Evolutionary conservation across 2,329 filamentous ascomycete genomes (phyloP), one percentile per base, ranked within the genome.

Genomic region (Aspergillus glaucus): DNA sequence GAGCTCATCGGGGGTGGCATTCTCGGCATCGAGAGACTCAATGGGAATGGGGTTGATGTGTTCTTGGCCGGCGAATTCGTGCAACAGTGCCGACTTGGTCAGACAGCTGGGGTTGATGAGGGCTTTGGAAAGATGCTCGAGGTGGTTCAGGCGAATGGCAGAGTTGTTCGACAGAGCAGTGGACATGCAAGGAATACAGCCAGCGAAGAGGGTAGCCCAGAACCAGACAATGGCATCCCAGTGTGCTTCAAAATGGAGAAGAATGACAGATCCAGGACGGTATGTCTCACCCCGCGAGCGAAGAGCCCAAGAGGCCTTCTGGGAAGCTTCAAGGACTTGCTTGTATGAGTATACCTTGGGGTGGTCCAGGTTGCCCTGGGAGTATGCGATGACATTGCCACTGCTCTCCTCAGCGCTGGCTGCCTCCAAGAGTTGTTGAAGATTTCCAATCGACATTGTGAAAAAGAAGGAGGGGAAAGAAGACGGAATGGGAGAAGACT

Each of bases 191-290:
- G 71, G 71, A 4, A 72, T 46, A 21, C 59, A 58, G 6, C 69
- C 67, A 1, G 69, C 69, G n/a, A 62, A 51, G 2, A 69, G 51
- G 2, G 63, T 60, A 2, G 68, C 56, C 72, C 71, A 75, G 48
- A 73, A 69, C 71, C 69, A 75, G 10, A 64, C 44, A 4, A 74
- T 64, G 22, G 58, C 63, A 21, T 74, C 65, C 42, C 57, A 44
- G 32, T 73, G 66, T n/a, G 58, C 55, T 17, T 69, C 56, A 30
- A 73, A 67, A 49, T 73, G 66, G 3, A 62, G 43, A 4, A 45
- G 30, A n/a, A 45, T 17, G 5, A 44, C 22, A 6, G 26, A 45
- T 6, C 28, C 43, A n/a, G 21, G 42, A 15, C 34, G 34, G 15
- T n/a, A n/a, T 12, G 12, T 15, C 10, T 37, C 34, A n/a, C 12